A percentile compares a stretch with the other conserved stretches of the same genome.
Conservation (phyloP, 768 basidiomycete genomes). For the Lactarius evosmus region DNA sequence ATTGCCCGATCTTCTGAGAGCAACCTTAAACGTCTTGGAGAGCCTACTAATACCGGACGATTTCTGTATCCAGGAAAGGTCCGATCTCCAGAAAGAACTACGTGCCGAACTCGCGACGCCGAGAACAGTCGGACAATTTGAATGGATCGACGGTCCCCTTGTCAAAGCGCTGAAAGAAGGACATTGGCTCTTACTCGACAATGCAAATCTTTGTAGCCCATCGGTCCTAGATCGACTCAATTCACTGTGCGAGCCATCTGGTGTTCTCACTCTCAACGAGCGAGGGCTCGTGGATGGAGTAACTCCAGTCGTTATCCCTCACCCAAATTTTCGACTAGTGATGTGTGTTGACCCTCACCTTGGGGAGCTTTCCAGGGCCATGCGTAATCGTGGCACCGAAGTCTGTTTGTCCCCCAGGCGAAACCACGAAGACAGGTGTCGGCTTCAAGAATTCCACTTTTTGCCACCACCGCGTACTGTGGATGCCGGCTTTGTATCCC, state of each 20-base stretch:
- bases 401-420: conserved; percentile 46
- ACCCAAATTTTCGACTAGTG: conserved; percentile 86
- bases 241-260: conserved; percentile 88
- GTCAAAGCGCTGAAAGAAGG: conserved; percentile 82
- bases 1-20: conserved; percentile 29
- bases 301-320: conserved; percentile 73
- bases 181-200: conserved; percentile 87
- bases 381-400: conserved; percentile 97
- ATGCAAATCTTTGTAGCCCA: conserved; percentile 91
- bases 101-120: conserved; percentile 30
- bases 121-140: conserved; percentile 58
- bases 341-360: conserved; percentile 90
- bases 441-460: conserved; percentile 21
- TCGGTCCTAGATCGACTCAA: conserved; percentile 96
- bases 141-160: conserved; percentile 95
- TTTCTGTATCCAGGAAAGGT: conserved; percentile 7
- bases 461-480: conserved; percentile 3
- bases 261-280: conserved; percentile 82
- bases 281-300: conserved; percentile 77
- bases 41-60: conserved; percentile 29
- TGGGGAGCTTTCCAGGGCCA: conserved; percentile 94
- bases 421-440: conserved; percentile 19
- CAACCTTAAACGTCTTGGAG: conserved; percentile 33
- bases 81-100: conserved; percentile 10
- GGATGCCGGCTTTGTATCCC: background rate